Percentiles rank a stretch among this genome's conserved stretches.
Evolutionary conservation across 2,329 filamentous ascomycete species (phyloP).

Genomic region (Apiospora rasikravindrae): DNA sequence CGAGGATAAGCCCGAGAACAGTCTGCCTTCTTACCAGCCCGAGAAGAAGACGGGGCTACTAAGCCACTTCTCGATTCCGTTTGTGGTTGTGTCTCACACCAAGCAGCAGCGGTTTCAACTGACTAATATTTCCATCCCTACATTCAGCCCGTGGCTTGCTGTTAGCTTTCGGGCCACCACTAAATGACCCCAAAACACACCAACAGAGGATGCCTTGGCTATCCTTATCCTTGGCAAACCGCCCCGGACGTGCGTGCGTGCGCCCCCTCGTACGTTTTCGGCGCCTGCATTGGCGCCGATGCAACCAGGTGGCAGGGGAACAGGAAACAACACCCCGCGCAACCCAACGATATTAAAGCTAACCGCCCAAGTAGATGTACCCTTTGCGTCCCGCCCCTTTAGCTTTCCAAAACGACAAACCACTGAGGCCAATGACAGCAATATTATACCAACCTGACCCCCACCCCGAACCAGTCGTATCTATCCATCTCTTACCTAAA

Average conservation of each 20-base stretch:
- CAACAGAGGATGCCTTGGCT: too few relatives aligned
- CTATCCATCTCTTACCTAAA: too few relatives aligned
- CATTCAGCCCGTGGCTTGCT: too few relatives aligned
- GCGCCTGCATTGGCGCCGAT: background rate
- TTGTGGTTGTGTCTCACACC: too few relatives aligned
- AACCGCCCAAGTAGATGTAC: background rate
- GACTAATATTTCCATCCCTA: too few relatives aligned
- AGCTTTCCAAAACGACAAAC: background rate
- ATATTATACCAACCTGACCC: too few relatives aligned
- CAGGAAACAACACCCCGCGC: background rate
- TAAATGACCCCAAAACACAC: too few relatives aligned
- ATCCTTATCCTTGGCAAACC: too few relatives aligned
- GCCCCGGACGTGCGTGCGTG: too few relatives aligned
- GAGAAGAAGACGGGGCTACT: background rate
- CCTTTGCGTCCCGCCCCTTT: background rate
- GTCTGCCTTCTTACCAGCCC: background rate
- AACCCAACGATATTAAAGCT: background rate
- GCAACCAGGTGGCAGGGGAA: background rate
- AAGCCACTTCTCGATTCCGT: background rate
- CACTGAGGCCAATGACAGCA: background rate
- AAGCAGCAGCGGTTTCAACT: too few relatives aligned
- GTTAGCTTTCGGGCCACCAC: too few relatives aligned
- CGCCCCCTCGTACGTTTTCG: background rate
- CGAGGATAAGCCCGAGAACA: background rate
- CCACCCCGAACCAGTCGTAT: too few relatives aligned